Conservation (phyloP, 768 basidiomycete species). For the Tylopilus subfusipes region DNA sequence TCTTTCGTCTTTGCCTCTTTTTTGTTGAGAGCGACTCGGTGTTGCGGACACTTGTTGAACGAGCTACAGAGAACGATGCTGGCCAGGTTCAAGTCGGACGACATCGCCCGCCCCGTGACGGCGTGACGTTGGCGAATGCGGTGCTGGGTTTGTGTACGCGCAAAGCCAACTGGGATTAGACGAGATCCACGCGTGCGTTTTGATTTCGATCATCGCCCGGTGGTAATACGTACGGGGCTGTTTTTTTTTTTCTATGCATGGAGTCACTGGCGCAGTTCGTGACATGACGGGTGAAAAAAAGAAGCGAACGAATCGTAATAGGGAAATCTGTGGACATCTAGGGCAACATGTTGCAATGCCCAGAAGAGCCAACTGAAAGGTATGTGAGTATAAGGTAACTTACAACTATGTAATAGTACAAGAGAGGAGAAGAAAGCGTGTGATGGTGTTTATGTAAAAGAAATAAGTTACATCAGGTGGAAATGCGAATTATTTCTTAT, state of each 20-base stretch:
- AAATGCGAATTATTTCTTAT: neutral
- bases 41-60: constrained; percentile 56
- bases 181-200: neutral
- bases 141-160: constrained; percentile 41
- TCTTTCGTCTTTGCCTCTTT: constrained; percentile 70
- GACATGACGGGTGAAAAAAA: neutral
- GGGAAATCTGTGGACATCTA: neutral
- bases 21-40: constrained; percentile 60
- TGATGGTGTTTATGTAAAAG: neutral
- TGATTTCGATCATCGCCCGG: neutral
- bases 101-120: too few species aligned
- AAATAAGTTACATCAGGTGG: neutral
- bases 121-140: constrained; percentile 45
- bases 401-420: neutral
- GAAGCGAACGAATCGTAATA: neutral
- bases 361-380: neutral
- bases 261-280: too few species aligned
- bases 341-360: neutral
- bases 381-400: neutral
- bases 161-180: constrained; percentile 26
- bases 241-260: too few species aligned
- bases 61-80: constrained; percentile 44
- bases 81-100: too few species aligned
- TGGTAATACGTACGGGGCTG: neutral
- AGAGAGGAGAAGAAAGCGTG: neutral